Percentiles rank a stretch among this genome's conserved stretches.
These are phyloP conservation scores for Phytophthora ohioensis DNA, from an alignment of 352 stramenopile genomes.

Conservation along the genomic window DNA sequence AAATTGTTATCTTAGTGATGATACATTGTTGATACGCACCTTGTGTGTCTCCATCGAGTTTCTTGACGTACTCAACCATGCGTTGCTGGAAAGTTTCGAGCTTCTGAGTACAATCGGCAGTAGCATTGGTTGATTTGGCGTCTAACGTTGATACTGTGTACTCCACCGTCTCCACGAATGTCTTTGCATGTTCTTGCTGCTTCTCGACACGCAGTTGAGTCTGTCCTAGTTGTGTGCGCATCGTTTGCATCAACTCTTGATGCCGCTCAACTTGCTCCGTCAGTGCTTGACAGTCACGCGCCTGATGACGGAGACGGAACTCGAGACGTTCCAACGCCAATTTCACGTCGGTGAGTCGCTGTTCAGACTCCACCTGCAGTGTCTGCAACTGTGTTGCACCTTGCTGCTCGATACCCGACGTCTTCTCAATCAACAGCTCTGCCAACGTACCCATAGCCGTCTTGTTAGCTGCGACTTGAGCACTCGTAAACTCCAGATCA, in stretches of 20 bases:
- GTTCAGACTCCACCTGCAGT: conserved; percentile 55
- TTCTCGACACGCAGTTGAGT: conserved; percentile 54
- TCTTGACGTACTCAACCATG: conserved; percentile 59
- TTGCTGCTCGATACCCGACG: conserved; percentile 48
- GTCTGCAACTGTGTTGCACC: conserved; percentile 51
- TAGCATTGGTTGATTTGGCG: conserved; percentile 32
- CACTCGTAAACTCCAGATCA: conserved; percentile 56
- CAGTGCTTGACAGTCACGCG: conserved; percentile 58
- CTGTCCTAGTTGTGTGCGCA: conserved; percentile 54
- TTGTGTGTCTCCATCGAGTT: conserved; percentile 52
- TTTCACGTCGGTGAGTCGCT: conserved; percentile 56
- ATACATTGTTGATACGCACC: conserved; percentile 30
- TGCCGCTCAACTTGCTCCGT: conserved; percentile 58
- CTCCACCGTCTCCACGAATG: conserved; percentile 53
- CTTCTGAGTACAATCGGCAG: conserved; percentile 38
- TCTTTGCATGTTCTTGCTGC: conserved; percentile 57
- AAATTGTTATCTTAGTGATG: neutral
- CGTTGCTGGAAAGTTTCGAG: conserved; percentile 61
- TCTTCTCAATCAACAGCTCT: conserved; percentile 61
- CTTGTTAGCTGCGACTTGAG: conserved; percentile 60
- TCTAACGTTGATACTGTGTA: conserved; percentile 46
- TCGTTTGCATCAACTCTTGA: conserved; percentile 48
- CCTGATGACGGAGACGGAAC: conserved; percentile 75
- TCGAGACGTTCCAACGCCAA: conserved; percentile 65
- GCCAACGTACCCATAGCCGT: conserved; percentile 50